Conservation (phyloP, 2,329 filamentous ascomycete species). For the Pseudogymnoascus sp. region DNA sequence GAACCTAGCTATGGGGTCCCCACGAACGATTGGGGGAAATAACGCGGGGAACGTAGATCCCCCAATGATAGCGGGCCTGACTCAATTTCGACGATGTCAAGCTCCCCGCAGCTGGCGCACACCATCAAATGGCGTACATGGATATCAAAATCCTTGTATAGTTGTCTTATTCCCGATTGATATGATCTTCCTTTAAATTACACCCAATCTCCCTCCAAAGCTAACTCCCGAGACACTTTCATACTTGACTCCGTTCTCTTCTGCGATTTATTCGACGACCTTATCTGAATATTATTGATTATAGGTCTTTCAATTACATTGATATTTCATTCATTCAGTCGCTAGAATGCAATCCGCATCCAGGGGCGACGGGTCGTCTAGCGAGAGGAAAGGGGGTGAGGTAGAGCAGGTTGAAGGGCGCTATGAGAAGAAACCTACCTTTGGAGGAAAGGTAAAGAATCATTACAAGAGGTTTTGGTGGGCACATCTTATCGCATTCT, state of each 20-base stretch:
- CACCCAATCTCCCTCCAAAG: not conserved
- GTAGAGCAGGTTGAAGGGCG: conserved; percentile 16
- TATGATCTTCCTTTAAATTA: not conserved
- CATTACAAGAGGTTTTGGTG: conserved; percentile 43
- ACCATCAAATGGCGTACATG: not conserved
- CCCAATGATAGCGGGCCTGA: not conserved
- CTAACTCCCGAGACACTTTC: not conserved
- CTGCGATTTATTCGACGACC: not conserved
- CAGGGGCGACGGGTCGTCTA: not conserved
- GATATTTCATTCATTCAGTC: not conserved
- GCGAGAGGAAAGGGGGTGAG: conserved; percentile 13
- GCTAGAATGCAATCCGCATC: not conserved
- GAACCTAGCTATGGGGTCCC: not conserved
- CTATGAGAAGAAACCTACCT: not conserved
- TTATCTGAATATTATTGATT: not conserved
- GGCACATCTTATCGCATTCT: conserved; percentile 43
- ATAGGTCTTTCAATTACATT: not conserved
- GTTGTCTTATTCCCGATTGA: not conserved
- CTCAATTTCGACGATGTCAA: not conserved
- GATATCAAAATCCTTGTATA: not conserved
- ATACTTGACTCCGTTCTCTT: not conserved
- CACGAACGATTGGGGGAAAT: not conserved
- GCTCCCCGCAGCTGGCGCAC: not conserved
- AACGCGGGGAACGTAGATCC: not conserved
- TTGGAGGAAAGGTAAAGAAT: conserved; percentile 23